A percentile compares a stretch with the other conserved stretches of the same genome.
phyloP scores from a whole-genome alignment of 2,329 filamentous ascomycete genomes.

The Cladosporium sphaerospermum region DNA sequence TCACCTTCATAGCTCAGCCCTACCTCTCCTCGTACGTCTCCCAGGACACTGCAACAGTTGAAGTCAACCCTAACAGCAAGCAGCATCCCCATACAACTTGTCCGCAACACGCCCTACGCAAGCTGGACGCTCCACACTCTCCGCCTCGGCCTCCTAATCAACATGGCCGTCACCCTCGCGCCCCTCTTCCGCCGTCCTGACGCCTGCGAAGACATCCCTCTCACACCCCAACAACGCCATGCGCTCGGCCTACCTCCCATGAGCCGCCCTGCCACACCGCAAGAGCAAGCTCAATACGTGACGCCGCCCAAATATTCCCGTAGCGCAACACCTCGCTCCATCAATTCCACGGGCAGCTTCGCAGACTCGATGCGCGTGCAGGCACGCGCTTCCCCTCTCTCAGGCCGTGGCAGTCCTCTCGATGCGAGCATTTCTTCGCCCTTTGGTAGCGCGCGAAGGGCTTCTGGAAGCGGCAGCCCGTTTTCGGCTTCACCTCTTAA shows the following conservation, averaged over 20 bases:
- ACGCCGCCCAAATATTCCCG: conserved; percentile 84
- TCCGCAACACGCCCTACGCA: conserved; percentile 24
- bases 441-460: conserved; percentile 3
- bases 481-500: conserved; percentile 49
- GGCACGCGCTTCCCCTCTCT: conserved; percentile 50
- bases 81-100: conserved; percentile 5
- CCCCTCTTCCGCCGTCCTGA: conserved; percentile 70
- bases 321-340: conserved; percentile 57
- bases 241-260: conserved; percentile 74
- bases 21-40: conserved; percentile 28
- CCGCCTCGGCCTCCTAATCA: conserved; percentile 51
- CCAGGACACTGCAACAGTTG: background rate
- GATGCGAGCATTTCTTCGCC: conserved; percentile 1
- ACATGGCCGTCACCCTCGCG: conserved; percentile 63
- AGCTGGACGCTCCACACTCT: conserved; percentile 41
- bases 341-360: conserved; percentile 36
- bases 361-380: conserved; percentile 33
- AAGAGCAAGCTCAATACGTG: conserved; percentile 64
- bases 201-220: conserved; percentile 77
- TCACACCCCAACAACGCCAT: conserved; percentile 81
- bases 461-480: conserved; percentile 10
- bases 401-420: conserved; percentile 40
- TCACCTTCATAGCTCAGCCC: conserved; percentile 41
- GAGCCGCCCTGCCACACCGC: conserved; percentile 56
- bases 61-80: background rate